Percentiles rank a stretch among this genome's conserved stretches.
Conservation (phyloP, 2,329 filamentous ascomycete species). For the Magnaporthiopsis incrustans region DNA sequence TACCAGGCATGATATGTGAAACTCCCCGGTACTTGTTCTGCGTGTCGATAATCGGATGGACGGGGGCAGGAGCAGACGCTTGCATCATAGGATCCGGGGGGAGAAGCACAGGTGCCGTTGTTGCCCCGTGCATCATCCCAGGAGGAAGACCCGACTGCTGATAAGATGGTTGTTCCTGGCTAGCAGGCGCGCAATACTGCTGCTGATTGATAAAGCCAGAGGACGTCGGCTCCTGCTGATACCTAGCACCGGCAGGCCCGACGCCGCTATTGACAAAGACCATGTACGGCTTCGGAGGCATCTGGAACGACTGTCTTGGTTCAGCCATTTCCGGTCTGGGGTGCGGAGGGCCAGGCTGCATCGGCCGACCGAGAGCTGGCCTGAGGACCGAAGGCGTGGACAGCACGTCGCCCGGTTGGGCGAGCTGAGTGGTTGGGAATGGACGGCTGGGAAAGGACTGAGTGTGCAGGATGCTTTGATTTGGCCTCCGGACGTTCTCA, state of each 20-base stretch:
- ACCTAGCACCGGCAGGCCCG: not conserved
- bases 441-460: not conserved
- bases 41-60: not conserved
- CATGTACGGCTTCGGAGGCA: constrained; percentile 10
- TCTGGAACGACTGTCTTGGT: constrained; percentile 1
- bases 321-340: not conserved
- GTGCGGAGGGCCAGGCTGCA: not conserved
- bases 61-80: not conserved
- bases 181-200: no score
- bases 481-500: constrained; percentile 4
- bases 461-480: not conserved
- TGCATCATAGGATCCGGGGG: not conserved
- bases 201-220: not conserved
- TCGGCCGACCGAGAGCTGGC: constrained; percentile 18
- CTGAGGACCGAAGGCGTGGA: constrained; percentile 23
- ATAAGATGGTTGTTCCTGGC: no score
- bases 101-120: not conserved
- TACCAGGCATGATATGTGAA: not conserved
- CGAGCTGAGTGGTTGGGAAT: not conserved
- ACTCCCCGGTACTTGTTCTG: not conserved
- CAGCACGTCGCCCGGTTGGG: constrained; percentile 7
- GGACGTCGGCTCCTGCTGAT: not conserved
- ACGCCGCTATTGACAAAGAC: not conserved
- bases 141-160: not conserved
- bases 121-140: not conserved